A percentile compares a stretch with the other conserved stretches of the same genome.
Evolutionary conservation across 495 filamentous ascomycete genomes (phyloP).

Genomic region (Cladorrhinum samala): DNA sequence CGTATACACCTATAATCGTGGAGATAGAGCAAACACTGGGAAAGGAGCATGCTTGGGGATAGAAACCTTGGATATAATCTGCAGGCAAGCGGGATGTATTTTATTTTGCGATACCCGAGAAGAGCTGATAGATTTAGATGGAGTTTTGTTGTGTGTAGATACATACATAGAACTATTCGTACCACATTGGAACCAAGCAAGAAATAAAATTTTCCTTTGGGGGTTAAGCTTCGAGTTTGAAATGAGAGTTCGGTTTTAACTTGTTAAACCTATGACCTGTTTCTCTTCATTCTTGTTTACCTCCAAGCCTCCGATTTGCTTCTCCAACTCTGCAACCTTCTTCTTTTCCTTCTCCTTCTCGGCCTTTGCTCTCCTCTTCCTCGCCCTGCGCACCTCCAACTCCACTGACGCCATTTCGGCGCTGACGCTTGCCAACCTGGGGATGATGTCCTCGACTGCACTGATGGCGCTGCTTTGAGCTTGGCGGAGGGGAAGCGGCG

Average conservation of each 20-base stretch:
- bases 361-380: conserved; percentile 44
- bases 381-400: conserved; percentile 43
- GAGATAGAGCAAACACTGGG: too few species aligned
- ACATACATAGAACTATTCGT: too few species aligned
- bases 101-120: too few species aligned
- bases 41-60: too few species aligned
- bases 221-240: too few species aligned
- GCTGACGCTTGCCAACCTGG: conserved; percentile 37
- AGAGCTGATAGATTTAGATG: neutral
- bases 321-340: conserved; percentile 6
- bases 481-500: conserved; percentile 52
- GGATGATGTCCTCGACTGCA: conserved; percentile 41
- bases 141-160: neutral
- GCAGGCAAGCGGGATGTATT: too few species aligned
- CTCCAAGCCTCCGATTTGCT: neutral
- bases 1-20: too few species aligned
- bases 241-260: too few species aligned
- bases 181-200: too few species aligned
- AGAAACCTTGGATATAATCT: too few species aligned
- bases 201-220: too few species aligned
- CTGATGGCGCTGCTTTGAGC: conserved; percentile 48
- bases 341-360: conserved; percentile 23
- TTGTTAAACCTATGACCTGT: neutral
- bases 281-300: neutral
- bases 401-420: conserved; percentile 45